phyloP scores from a whole-genome alignment of 768 basidiomycete genomes.

The Mycena metata region DNA sequence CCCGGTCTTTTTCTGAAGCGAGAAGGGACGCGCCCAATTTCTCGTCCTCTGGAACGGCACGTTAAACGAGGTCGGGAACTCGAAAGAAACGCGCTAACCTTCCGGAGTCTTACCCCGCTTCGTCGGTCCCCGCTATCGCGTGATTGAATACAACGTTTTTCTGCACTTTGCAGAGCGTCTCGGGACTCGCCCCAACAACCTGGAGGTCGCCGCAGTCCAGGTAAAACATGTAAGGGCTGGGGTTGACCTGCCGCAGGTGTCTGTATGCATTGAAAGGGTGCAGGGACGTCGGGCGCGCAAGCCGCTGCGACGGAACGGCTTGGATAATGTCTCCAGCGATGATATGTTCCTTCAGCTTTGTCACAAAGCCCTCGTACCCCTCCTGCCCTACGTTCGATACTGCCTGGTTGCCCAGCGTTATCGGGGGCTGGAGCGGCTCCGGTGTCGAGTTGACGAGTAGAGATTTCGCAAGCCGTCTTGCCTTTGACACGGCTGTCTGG shows the following conservation, averaged over 20 bases:
- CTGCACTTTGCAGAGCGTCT: slow-evolving; percentile 97
- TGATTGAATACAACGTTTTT: slow-evolving; percentile 95
- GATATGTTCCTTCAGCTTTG: slow-evolving; percentile 93
- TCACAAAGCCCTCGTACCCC: slow-evolving; percentile 94
- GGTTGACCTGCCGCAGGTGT: slow-evolving; percentile 93
- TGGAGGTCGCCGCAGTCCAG: slow-evolving; percentile 94
- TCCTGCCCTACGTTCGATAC: slow-evolving; percentile 93
- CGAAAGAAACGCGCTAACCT: slow-evolving; percentile 64
- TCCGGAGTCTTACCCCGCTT: slow-evolving; percentile 87
- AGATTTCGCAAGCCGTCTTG: slow-evolving; percentile 82
- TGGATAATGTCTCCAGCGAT: slow-evolving; percentile 98
- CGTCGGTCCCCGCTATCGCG: slow-evolving; percentile 96
- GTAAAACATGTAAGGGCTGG: slow-evolving; percentile 99
- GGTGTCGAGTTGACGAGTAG: slow-evolving; percentile 67
- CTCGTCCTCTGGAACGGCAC: slow-evolving; percentile 81
- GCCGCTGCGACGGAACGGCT: slow-evolving; percentile 95
- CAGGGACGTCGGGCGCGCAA: slow-evolving; percentile 85
- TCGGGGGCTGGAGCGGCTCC: slow-evolving; percentile 77
- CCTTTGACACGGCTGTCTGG: slow-evolving; percentile 86
- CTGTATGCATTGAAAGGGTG: slow-evolving; percentile 99
- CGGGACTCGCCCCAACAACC: slow-evolving; percentile 97
- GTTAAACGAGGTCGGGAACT: slow-evolving; percentile 29
- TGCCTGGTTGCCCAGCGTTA: slow-evolving; percentile 73
- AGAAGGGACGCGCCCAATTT: slow-evolving; percentile 79
- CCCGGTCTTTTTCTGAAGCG: slow-evolving; percentile 93